Evolutionary conservation across 441 rosid species (phyloP).

Genomic region (California macrophylla): DNA sequence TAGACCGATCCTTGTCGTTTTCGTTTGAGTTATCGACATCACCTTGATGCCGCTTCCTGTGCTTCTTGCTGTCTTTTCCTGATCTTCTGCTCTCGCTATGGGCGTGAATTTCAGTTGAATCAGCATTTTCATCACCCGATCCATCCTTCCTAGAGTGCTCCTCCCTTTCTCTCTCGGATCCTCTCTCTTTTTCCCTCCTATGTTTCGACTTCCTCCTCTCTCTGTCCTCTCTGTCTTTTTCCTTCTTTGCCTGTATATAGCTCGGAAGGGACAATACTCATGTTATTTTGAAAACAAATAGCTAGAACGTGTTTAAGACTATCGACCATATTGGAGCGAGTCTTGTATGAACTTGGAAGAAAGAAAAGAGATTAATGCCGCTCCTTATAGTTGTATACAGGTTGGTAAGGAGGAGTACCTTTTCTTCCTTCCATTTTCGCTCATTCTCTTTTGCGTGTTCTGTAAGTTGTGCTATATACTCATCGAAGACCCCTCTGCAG

Average conservation of each 20-base stretch:
- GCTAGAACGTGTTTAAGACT: not conserved
- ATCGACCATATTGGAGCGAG: not conserved
- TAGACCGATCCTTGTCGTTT: slow-evolving; percentile 31
- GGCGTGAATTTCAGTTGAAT: slow-evolving; percentile 26
- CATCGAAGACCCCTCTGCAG: slow-evolving; percentile 42
- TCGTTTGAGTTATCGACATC: slow-evolving; percentile 29
- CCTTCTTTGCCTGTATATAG: slow-evolving; percentile 40
- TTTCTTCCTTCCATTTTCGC: slow-evolving; percentile 38
- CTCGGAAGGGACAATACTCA: not conserved
- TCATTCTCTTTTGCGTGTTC: slow-evolving; percentile 43
- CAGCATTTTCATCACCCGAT: slow-evolving; percentile 28
- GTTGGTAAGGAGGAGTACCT: slow-evolving; percentile 24
- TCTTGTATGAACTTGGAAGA: not conserved
- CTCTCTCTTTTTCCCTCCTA: slow-evolving; percentile 46
- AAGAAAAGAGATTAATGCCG: not conserved
- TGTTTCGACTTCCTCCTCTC: slow-evolving; percentile 39
- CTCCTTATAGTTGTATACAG: not conserved
- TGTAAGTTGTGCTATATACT: slow-evolving; percentile 38
- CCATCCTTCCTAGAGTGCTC: slow-evolving; percentile 33
- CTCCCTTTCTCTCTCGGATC: slow-evolving; percentile 36
- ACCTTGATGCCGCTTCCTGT: slow-evolving; percentile 33
- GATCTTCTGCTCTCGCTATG: slow-evolving; percentile 33
- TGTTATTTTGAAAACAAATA: not conserved
- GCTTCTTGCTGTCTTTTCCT: slow-evolving; percentile 41
- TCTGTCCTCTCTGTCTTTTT: slow-evolving; percentile 42